These are phyloP conservation scores for Colletotrichum brevisporum DNA, from an alignment of 2,329 filamentous ascomycete species.

Conservation along the genomic window DNA sequence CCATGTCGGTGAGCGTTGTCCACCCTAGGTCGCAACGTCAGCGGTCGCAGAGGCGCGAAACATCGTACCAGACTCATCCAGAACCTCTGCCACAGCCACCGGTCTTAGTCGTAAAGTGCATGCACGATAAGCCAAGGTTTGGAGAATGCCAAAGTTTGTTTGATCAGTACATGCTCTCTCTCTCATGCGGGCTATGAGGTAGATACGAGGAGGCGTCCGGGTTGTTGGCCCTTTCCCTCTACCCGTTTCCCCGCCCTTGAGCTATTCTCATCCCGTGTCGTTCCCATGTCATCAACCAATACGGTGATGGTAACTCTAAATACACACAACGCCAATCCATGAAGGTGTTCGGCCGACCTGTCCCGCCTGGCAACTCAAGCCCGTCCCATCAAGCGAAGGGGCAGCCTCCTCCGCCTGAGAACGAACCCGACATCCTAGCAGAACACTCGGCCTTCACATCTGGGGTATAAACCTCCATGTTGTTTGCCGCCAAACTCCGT, in stretches of 20 bases:
- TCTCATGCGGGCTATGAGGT: neutral
- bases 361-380: neutral
- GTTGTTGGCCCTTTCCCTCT: conserved; percentile 15
- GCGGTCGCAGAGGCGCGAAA: neutral
- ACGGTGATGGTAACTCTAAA: conserved; percentile 32
- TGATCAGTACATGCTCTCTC: neutral
- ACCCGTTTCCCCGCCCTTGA: neutral
- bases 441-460: conserved; percentile 28
- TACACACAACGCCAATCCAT: conserved; percentile 36
- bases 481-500: conserved; percentile 33
- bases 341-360: conserved; percentile 35
- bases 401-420: neutral
- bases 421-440: neutral
- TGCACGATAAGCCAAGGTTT: neutral
- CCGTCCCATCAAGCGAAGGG: neutral
- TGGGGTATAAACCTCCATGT: conserved; percentile 37
- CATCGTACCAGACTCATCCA: neutral
- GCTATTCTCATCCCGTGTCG: conserved; percentile 5
- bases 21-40: neutral
- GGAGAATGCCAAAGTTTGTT: neutral
- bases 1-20: neutral
- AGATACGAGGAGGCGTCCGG: conserved; percentile 8
- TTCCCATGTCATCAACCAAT: conserved; percentile 16
- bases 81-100: neutral
- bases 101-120: no score